Evolutionary conservation across 352 stramenopile genomes (phyloP), one percentile per base, ranked within the genome.

Genomic region (Phytophthora kernoviae): DNA sequence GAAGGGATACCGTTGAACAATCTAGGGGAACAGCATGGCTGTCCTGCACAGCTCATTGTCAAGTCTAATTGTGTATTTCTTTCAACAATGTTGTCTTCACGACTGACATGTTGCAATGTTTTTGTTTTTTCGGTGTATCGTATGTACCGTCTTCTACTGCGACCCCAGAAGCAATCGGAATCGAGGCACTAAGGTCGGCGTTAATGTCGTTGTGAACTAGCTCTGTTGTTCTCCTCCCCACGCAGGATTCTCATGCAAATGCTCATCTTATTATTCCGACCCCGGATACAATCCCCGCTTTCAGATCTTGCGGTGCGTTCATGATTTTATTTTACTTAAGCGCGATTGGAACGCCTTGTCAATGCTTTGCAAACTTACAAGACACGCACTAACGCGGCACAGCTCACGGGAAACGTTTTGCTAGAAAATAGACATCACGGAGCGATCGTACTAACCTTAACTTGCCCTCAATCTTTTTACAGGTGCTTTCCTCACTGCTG

Each of bases 401-500:
- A 14, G 9, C 21, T 21, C 4, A 43, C n/a, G 15, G 15, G 11
- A 9, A 20, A 43, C 6, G 15, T 27, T 55, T 43, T 43, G 37
- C 10, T 43, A 43, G 37, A 43, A 43, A 43, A 43, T 43, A 17
- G 37, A 43, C 37, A 43, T 43, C n/a, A 43, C 37, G 4, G 37
- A 17, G 34, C 34, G n/a, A 30, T 30, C 3, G 24, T 6, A 30
- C 24, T 30, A 30, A 30, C 24, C 24, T 26, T 61, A 61, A 66
- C 42, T 21, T 18, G 5, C 26, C 42, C 42, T 48, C 42, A 15
- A 17, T 42, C 27, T 3, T 45, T 49, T n/a, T 21, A 9, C 27
- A 51, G 45, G 22, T 68, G 60, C 54, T 87, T 87, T 37, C 77
- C 77, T 12, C 77, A 87, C 51, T 87, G 77, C 47, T 87, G 77